Conservation (phyloP, 768 basidiomycete genomes). For the Xerocomellus chrysenteron region DNA sequence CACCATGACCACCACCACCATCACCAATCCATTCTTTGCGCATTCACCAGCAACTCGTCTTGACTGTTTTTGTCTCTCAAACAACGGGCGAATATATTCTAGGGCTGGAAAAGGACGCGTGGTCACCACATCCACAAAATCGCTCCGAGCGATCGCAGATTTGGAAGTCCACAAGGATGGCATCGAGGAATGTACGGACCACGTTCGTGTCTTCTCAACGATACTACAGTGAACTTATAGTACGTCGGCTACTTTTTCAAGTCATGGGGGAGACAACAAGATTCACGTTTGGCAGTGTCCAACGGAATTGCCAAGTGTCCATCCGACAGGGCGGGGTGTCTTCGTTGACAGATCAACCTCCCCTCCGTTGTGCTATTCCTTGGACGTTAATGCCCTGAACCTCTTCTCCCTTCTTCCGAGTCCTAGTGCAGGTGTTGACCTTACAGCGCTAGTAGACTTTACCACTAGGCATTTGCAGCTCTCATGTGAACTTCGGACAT, state of each 20-base stretch:
- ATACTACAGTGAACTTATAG: background rate
- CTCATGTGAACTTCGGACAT: conserved; percentile 52
- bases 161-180: conserved; percentile 85
- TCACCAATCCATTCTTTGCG: conserved; percentile 76
- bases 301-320: conserved; percentile 40
- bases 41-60: conserved; percentile 64
- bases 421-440: conserved; percentile 11
- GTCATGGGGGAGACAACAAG: conserved; percentile 86
- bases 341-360: conserved; percentile 45
- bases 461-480: background rate
- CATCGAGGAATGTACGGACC: conserved; percentile 67
- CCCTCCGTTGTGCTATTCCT: conserved; percentile 59
- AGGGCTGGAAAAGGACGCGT: conserved; percentile 82
- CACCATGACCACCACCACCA: conserved; percentile 37
- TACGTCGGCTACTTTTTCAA: background rate
- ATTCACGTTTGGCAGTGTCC: conserved; percentile 69
- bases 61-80: conserved; percentile 60
- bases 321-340: conserved; percentile 57
- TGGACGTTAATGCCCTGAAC: conserved; percentile 92
- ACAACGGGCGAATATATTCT: conserved; percentile 83
- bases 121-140: conserved; percentile 70
- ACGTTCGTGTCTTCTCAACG: conserved; percentile 57
- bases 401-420: conserved; percentile 73
- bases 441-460: conserved; percentile 51
- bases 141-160: conserved; percentile 67